Conservation (phyloP, 176 grass and related monocot species). For the Tuctoria greenei region DNA sequence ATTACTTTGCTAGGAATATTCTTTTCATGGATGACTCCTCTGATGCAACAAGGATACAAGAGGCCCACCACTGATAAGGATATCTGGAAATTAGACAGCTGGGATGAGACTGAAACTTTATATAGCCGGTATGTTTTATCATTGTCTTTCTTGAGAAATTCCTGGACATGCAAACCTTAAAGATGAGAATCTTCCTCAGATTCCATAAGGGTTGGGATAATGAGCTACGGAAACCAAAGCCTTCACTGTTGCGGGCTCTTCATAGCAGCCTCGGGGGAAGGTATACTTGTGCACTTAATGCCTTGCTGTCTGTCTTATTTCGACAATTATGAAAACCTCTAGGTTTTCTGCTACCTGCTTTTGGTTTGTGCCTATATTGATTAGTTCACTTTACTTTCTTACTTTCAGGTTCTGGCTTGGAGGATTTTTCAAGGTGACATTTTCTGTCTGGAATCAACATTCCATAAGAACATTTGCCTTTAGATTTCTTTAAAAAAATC, state of each 20-base stretch:
- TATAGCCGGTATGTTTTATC: slow-evolving; percentile 66
- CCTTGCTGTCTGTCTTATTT: slow-evolving; percentile 24
- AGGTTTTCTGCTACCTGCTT: slow-evolving; percentile 2
- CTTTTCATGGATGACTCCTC: slow-evolving; percentile 97
- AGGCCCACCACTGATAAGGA: slow-evolving; percentile 83
- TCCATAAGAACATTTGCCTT: slow-evolving; percentile 14
- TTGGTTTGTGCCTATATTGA: slow-evolving; percentile 17
- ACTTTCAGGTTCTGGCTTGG: slow-evolving; percentile 88
- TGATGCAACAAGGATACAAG: slow-evolving; percentile 92
- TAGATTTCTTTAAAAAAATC: not conserved
- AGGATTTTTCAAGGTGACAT: slow-evolving; percentile 84
- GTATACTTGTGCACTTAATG: slow-evolving; percentile 37
- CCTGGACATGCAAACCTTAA: slow-evolving; percentile 25
- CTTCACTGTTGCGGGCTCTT: slow-evolving; percentile 89
- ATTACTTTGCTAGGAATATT: slow-evolving; percentile 61
- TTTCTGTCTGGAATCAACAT: slow-evolving; percentile 12
- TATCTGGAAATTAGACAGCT: slow-evolving; percentile 95
- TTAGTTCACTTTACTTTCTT: slow-evolving; percentile 32
- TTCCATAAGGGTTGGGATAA: slow-evolving; percentile 83
- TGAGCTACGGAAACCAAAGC: slow-evolving; percentile 77
- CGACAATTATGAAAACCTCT: not conserved
- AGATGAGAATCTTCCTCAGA: slow-evolving; percentile 44
- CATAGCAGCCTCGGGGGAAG: slow-evolving; percentile 76
- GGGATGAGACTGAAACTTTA: slow-evolving; percentile 93
- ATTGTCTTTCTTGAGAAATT: slow-evolving; percentile 29